These are phyloP conservation scores for Wallacemonas collosoma DNA, from an alignment of 208 protist species.

Conservation along the genomic window DNA sequence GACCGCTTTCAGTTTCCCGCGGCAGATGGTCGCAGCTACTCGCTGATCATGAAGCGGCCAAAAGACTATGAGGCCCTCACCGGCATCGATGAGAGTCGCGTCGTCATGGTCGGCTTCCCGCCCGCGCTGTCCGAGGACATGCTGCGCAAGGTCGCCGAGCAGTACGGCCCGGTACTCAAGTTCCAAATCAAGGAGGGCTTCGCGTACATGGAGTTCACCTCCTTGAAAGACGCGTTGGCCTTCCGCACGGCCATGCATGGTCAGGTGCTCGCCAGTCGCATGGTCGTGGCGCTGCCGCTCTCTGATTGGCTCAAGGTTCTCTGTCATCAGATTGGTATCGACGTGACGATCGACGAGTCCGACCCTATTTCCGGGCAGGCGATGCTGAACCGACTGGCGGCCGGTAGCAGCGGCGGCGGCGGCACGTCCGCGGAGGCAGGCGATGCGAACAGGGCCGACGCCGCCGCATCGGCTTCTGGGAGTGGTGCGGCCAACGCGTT, in stretches of 20 bases:
- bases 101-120: slow-evolving; percentile 82
- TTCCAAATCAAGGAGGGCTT: slow-evolving; percentile 74
- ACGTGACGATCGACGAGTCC: slow-evolving; percentile 68
- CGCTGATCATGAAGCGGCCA: slow-evolving; percentile 70
- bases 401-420: slow-evolving; percentile 26
- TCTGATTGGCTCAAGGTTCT: slow-evolving; percentile 81
- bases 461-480: slow-evolving; percentile 3
- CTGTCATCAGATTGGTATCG: slow-evolving; percentile 63
- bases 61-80: slow-evolving; percentile 61
- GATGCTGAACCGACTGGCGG: slow-evolving; percentile 40
- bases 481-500: slow-evolving; percentile 2
- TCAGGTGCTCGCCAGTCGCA: slow-evolving; percentile 57
- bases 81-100: slow-evolving; percentile 58
- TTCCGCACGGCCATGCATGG: slow-evolving; percentile 78
- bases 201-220: slow-evolving; percentile 77
- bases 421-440: not conserved
- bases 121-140: slow-evolving; percentile 50
- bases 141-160: slow-evolving; percentile 59
- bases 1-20: slow-evolving; percentile 63
- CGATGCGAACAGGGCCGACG: not conserved
- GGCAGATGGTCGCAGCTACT: slow-evolving; percentile 50
- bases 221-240: slow-evolving; percentile 52
- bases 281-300: slow-evolving; percentile 65
- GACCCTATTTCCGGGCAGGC: slow-evolving; percentile 73
- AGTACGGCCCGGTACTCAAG: slow-evolving; percentile 53